phyloP scores from a whole-genome alignment of 1,139 yeast genomes.

The Taphrina deformans region DNA sequence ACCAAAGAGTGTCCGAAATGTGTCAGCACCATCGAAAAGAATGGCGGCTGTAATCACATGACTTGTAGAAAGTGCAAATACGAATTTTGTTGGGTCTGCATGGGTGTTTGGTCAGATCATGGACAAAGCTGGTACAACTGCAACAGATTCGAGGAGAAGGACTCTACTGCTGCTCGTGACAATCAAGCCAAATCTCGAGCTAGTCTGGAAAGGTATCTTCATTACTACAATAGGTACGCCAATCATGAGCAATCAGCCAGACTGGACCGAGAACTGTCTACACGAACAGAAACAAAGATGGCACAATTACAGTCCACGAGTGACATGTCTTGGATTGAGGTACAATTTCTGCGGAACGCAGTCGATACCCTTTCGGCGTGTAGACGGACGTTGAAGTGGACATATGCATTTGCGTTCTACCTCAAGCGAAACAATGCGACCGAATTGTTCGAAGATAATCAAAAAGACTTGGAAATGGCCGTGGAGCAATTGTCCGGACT shows the following conservation, averaged over 20 bases:
- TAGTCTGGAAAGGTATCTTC: conserved; percentile 65
- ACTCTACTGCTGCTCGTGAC: conserved; percentile 45
- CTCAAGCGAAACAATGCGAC: conserved; percentile 53
- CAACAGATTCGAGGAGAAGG: conserved; percentile 56
- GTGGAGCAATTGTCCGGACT: conserved; percentile 79
- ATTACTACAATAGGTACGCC: conserved; percentile 72
- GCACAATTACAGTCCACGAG: conserved; percentile 62
- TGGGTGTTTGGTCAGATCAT: conserved; percentile 75
- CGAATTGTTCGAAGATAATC: conserved; percentile 68
- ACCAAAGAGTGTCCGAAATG: conserved; percentile 70
- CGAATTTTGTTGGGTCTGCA: conserved; percentile 94
- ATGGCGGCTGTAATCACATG: conserved; percentile 72
- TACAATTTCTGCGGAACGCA: conserved; percentile 76
- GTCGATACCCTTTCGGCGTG: conserved; percentile 64
- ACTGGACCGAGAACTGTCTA: conserved; percentile 66
- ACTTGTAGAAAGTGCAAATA: conserved; percentile 71
- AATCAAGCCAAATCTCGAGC: conserved; percentile 47
- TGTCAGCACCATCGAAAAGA: conserved; percentile 51
- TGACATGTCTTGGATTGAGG: conserved; percentile 84
- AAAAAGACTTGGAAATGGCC: conserved; percentile 65
- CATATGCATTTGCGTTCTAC: conserved; percentile 79
- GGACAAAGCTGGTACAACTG: conserved; percentile 67
- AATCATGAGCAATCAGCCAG: conserved; percentile 77
- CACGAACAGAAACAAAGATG: conserved; percentile 64
- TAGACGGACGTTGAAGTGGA: conserved; percentile 82